These are phyloP conservation scores for Meyerozyma athensensis DNA, from an alignment of 1,139 yeast genomes.

Conservation along the genomic window DNA sequence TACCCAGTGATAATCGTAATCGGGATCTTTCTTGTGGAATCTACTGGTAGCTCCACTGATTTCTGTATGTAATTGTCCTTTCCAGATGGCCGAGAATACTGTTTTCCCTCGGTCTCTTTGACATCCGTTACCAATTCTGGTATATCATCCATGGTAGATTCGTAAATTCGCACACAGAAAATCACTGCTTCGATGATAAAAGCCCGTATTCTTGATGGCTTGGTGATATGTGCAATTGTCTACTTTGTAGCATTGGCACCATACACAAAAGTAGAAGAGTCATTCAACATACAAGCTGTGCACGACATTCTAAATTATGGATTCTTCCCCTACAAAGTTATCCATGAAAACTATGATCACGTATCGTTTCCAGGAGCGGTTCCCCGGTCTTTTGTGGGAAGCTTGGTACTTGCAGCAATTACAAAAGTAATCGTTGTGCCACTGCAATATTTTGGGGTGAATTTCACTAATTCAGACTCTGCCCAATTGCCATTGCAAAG, in stretches of 20 bases:
- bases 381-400: conserved; percentile 80
- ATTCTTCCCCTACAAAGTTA: conserved; percentile 29
- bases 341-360: conserved; percentile 60
- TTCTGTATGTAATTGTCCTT: not conserved
- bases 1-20: conserved; percentile 92
- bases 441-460: conserved; percentile 15
- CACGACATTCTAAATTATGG: conserved; percentile 78
- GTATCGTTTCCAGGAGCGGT: conserved; percentile 80
- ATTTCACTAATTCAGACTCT: conserved; percentile 17
- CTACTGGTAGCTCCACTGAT: not conserved
- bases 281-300: conserved; percentile 85
- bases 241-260: conserved; percentile 59
- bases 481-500: conserved; percentile 45
- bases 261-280: conserved; percentile 89
- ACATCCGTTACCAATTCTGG: conserved; percentile 28
- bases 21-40: conserved; percentile 55
- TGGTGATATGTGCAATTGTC: conserved; percentile 27
- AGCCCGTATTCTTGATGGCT: conserved; percentile 21
- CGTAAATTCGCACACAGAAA: not conserved
- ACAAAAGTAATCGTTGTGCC: conserved; percentile 27
- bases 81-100: not conserved
- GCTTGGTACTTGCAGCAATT: conserved; percentile 49
- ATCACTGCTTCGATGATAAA: conserved; percentile 10
- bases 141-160: conserved; percentile 35
- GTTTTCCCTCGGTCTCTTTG: conserved; percentile 2